Base-by-base conservation (phyloP, 2,329 filamentous ascomycete species). In the Penicillium aurantiogriseum region DNA sequence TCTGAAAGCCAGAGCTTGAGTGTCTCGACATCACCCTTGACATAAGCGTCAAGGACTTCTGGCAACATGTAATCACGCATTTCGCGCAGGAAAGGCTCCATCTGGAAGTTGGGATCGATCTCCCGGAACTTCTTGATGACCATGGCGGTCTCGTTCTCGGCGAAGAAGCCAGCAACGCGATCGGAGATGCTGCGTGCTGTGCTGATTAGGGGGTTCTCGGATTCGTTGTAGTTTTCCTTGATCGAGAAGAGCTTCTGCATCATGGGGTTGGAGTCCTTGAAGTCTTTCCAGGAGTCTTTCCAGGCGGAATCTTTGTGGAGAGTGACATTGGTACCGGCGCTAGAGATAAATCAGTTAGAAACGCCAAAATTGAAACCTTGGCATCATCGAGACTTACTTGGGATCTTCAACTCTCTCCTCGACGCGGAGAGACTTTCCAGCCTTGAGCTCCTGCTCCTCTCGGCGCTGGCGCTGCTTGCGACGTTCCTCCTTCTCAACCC, bases 271-370 rank as follows among this genome's bases (percentile, higher is more conserved):
- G 86, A 87, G 74, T 99, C 94, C 62, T 89, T 88, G 84, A 97
- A 99, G 51, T 94, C 90, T 69, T 88, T 86, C 94, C 94, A 99
- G n/a, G 92, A 91, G 75, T 97, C 93, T 78, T 96, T 97, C 91
- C 93, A 97, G 23, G 90, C 90, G 15, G 94, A 88, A 67, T 99
- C 94, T 78, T 99, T 99, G 82, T 99, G 94, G 0, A 99, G 75
- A 0, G 93, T 97, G 48, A 99, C 81, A 71, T 96, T 95, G 56
- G 92, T 96, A 59, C 94, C 94, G 58, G 94, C 94, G 57, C 94
- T 97, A 21, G 21, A 44, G 38, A 50, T 38, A 15, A 51, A 39
- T 63, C 52, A 52, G 63, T 79, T 71, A 77, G 74, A 68, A 50
- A 54, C 8, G 23, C 48, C 38, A 54, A 70, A 57, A 67, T 59